Conservation (phyloP, 192 early-diverging fungal species). For the Tieghemiomyces parasiticus region DNA sequence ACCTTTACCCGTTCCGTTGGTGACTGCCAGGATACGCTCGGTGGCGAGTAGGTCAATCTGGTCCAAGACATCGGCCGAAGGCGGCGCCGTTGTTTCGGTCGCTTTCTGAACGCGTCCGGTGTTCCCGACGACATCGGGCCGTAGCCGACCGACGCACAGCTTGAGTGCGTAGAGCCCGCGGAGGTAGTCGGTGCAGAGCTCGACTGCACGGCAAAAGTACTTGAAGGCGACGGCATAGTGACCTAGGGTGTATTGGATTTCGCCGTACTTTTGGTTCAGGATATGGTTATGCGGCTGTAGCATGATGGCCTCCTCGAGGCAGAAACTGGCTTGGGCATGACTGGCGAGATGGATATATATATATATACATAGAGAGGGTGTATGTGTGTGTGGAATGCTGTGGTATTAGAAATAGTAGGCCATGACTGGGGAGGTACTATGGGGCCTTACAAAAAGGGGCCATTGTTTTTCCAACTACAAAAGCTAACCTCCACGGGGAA, state of each 20-base stretch:
- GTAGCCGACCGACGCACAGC: too few relatives aligned
- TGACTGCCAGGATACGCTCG: constrained; percentile 33
- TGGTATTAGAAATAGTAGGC: too few relatives aligned
- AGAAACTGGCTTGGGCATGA: constrained; percentile 77
- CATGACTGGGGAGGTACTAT: too few relatives aligned
- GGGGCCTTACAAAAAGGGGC: too few relatives aligned
- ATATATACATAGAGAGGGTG: too few relatives aligned
- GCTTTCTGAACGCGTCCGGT: too few relatives aligned
- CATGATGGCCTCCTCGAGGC: constrained; percentile 82
- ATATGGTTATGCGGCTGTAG: constrained; percentile 77
- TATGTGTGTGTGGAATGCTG: too few relatives aligned
- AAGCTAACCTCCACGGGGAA: too few relatives aligned
- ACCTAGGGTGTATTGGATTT: constrained; percentile 64
- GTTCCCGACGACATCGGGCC: too few relatives aligned
- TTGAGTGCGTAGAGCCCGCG: constrained; percentile 81
- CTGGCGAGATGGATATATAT: constrained; percentile 11
- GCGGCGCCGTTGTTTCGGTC: too few relatives aligned
- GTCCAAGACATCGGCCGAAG: constrained; percentile 5
- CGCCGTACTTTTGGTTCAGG: constrained; percentile 77
- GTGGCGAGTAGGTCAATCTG: constrained; percentile 42
- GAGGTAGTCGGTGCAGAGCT: constrained; percentile 70
- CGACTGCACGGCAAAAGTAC: constrained; percentile 77
- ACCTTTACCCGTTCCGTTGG: neutral
- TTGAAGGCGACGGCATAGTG: constrained; percentile 57
- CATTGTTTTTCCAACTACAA: too few relatives aligned